phyloP scores from a whole-genome alignment of 2,329 filamentous ascomycete species.

The Penicillium sp. region DNA sequence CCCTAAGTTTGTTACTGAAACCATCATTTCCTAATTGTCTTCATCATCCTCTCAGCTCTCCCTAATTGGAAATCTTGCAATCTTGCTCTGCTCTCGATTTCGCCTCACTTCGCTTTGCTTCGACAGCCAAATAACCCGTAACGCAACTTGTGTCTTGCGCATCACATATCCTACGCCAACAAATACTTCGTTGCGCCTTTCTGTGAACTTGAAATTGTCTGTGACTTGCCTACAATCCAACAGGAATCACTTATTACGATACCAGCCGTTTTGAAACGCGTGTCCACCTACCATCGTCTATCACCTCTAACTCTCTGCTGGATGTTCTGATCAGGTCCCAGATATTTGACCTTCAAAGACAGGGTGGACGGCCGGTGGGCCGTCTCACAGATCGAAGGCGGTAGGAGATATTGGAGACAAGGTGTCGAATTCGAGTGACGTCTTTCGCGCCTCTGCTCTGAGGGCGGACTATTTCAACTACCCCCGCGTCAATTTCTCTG shows the following conservation, averaged over 20 bases:
- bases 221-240: neutral
- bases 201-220: neutral
- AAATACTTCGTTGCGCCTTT: neutral
- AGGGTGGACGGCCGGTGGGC: slow-evolving; percentile 27
- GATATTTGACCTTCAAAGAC: slow-evolving; percentile 9
- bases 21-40: no score
- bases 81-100: neutral
- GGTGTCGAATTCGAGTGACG: neutral
- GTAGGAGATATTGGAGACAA: slow-evolving; percentile 8
- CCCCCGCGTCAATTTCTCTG: neutral
- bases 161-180: neutral
- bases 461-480: neutral
- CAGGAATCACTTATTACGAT: neutral
- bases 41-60: no score
- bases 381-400: slow-evolving; percentile 23
- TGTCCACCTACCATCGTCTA: neutral
- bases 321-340: slow-evolving; percentile 9
- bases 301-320: neutral
- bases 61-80: neutral
- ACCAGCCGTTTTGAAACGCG: neutral
- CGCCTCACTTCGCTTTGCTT: neutral
- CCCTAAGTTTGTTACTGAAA: neutral
- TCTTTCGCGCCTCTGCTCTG: neutral
- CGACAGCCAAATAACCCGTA: neutral
- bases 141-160: neutral